phyloP scores from a whole-genome alignment of 495 filamentous ascomycete species.

The Oleoguttula mirabilis region DNA sequence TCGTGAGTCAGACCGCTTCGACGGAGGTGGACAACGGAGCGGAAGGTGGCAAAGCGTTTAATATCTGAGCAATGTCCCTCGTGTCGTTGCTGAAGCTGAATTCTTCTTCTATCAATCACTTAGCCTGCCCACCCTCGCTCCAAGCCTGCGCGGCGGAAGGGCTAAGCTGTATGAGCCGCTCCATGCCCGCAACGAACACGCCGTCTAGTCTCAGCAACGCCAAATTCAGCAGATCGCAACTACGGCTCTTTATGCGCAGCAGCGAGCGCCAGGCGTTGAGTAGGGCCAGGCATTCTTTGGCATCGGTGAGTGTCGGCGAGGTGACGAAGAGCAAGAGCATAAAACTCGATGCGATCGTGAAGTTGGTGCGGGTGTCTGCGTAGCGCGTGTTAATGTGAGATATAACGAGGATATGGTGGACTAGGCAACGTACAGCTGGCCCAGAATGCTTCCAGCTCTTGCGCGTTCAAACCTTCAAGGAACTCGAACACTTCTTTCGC shows the following conservation, averaged over 20 bases:
- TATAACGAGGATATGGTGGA: not conserved
- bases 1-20: not conserved
- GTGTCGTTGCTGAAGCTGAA: not conserved
- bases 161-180: slow-evolving; percentile 11
- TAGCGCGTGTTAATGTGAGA: not conserved
- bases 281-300: slow-evolving; percentile 13
- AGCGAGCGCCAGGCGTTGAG: slow-evolving; percentile 15
- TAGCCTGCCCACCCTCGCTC: slow-evolving; percentile 4
- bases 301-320: slow-evolving; percentile 4
- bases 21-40: not conserved
- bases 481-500: slow-evolving; percentile 12
- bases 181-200: slow-evolving; percentile 12
- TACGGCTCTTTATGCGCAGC: slow-evolving; percentile 14
- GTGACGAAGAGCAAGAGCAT: slow-evolving; percentile 18
- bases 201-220: slow-evolving; percentile 13
- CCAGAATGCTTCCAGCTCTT: slow-evolving; percentile 17
- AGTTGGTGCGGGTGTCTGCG: slow-evolving; percentile 17
- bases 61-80: not conserved
- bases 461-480: slow-evolving; percentile 10
- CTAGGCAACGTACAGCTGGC: slow-evolving; percentile 8
- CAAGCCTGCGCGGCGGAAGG: slow-evolving; percentile 10
- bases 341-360: slow-evolving; percentile 15
- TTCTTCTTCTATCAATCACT: not conserved
- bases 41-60: no score
- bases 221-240: slow-evolving; percentile 15